A percentile compares a stretch with the other conserved stretches of the same genome.
These are phyloP conservation scores for Paramecium sexaurelia DNA, from an alignment of 73 alveolate genomes.

Conservation along the genomic window DNA sequence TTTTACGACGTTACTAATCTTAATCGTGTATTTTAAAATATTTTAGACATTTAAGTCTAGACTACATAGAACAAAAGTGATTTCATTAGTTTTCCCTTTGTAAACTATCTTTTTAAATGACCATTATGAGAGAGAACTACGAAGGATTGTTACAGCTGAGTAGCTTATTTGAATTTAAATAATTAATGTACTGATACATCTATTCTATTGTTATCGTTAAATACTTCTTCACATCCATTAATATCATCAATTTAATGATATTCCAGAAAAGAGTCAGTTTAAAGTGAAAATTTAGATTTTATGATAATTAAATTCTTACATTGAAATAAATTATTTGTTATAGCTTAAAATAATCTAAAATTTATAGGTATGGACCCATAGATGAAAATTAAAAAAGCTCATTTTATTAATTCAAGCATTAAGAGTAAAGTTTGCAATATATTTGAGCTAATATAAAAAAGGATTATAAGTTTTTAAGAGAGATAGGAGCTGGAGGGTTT, in stretches of 20 bases:
- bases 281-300: not conserved
- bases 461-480: slow-evolving; percentile 70
- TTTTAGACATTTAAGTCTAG: not conserved
- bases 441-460: slow-evolving; percentile 69
- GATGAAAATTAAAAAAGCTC: slow-evolving; percentile 9
- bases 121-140: slow-evolving; percentile 1
- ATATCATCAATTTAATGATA: not conserved
- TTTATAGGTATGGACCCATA: slow-evolving; percentile 40
- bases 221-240: too few relatives aligned
- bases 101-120: not conserved
- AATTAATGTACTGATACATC: too few relatives aligned
- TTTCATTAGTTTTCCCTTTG: not conserved
- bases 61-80: not conserved
- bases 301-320: not conserved
- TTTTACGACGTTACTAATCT: not conserved
- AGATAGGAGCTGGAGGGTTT: slow-evolving; percentile 85
- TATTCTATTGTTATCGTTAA: too few relatives aligned
- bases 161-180: not conserved
- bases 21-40: not conserved
- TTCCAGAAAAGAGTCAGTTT: not conserved
- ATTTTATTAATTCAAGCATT: slow-evolving; percentile 33
- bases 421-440: not conserved
- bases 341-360: not conserved
- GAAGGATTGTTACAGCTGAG: not conserved
- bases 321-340: not conserved